phyloP scores from a whole-genome alignment of 768 basidiomycete genomes.

The Termitomyces sp. region DNA sequence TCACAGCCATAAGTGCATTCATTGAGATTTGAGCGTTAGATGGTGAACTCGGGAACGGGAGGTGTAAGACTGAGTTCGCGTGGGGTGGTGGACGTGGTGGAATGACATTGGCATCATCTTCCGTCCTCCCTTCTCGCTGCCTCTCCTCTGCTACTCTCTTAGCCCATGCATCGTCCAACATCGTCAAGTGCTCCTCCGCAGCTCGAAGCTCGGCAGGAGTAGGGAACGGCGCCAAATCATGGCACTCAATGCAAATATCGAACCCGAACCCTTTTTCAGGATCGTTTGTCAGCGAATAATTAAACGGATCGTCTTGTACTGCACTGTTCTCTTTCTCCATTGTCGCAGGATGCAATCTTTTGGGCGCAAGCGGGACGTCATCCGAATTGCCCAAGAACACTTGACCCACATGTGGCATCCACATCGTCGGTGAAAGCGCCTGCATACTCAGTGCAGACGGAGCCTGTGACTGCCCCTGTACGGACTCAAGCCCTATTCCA shows the following conservation, averaged over 20 bases:
- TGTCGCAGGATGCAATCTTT: conserved; percentile 19
- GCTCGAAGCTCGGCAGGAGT: conserved; percentile 57
- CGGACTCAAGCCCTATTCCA: not conserved
- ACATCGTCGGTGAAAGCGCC: conserved; percentile 32
- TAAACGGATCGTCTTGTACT: conserved; percentile 30
- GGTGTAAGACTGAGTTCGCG: conserved; percentile 64
- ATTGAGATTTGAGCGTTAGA: conserved; percentile 45
- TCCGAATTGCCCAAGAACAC: conserved; percentile 79
- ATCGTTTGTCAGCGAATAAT: conserved; percentile 34
- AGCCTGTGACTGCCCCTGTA: not conserved
- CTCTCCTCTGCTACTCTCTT: conserved; percentile 29
- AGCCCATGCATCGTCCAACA: conserved; percentile 64
- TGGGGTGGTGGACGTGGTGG: conserved; percentile 65
- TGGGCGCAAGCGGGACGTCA: conserved; percentile 57
- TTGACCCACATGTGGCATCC: conserved; percentile 57
- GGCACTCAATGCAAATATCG: conserved; percentile 86
- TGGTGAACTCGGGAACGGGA: conserved; percentile 71
- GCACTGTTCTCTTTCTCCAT: not conserved
- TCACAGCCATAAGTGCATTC: conserved; percentile 52
- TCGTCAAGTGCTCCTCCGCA: conserved; percentile 68
- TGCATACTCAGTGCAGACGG: conserved; percentile 13
- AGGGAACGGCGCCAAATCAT: conserved; percentile 75
- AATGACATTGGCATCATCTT: conserved; percentile 14
- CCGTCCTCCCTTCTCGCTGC: conserved; percentile 15
- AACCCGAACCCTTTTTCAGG: conserved; percentile 57